These are phyloP conservation scores for Clarireedia homoeocarpa DNA, from an alignment of 2,329 filamentous ascomycete genomes.

Conservation along the genomic window DNA sequence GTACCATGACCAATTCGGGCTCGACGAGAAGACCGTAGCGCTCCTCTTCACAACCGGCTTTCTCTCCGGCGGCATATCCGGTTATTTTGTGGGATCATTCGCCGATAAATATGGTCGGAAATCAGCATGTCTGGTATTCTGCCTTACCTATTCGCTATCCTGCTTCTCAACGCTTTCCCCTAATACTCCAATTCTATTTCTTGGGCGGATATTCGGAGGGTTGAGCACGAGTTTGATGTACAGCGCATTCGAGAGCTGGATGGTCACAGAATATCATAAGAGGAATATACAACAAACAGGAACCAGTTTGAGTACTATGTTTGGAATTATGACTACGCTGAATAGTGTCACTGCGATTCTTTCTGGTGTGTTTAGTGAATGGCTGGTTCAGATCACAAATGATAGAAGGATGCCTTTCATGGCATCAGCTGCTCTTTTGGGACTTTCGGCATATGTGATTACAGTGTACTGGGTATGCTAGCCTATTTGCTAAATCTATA, in stretches of 20 bases:
- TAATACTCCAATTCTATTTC: conserved; percentile 37
- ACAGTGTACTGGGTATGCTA: conserved; percentile 39
- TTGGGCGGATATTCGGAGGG: conserved; percentile 46
- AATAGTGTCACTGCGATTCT: conserved; percentile 49
- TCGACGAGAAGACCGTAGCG: conserved; percentile 25
- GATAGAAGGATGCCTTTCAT: conserved; percentile 48
- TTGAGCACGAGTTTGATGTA: conserved; percentile 49
- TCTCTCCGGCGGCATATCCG: conserved; percentile 27
- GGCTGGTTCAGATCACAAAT: conserved; percentile 39
- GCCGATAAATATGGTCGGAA: conserved; percentile 33
- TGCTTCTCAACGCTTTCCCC: conserved; percentile 43
- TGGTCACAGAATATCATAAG: conserved; percentile 49
- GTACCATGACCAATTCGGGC: conserved; percentile 28
- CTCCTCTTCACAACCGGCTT: conserved; percentile 28
- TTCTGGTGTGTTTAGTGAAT: conserved; percentile 44
- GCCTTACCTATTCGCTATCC: conserved; percentile 43
- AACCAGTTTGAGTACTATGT: conserved; percentile 41
- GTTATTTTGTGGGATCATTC: conserved; percentile 28
- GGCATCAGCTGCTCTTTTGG: conserved; percentile 35
- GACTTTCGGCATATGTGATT: conserved; percentile 39
- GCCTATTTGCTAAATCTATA: neutral
- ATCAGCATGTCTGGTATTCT: conserved; percentile 47
- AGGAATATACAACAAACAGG: conserved; percentile 36
- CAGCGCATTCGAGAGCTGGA: conserved; percentile 54
- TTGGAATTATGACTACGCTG: conserved; percentile 43